phyloP scores from a whole-genome alignment of 805 yeast genomes.

The Candida ovalis region DNA sequence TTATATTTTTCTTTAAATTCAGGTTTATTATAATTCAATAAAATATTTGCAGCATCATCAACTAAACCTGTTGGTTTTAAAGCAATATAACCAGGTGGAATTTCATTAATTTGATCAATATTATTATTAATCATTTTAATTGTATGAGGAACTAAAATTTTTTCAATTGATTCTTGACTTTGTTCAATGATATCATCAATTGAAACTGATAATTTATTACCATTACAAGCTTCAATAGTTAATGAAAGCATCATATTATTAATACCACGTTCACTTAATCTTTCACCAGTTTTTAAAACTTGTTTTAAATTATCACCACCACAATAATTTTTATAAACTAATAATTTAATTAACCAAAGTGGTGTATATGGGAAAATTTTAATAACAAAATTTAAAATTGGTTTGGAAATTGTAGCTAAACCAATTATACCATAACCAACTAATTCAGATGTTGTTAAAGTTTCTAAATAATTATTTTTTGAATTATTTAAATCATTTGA shows the following conservation, averaged over 20 bases:
- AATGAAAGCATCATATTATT: slow-evolving; percentile 93
- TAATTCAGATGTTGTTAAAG: slow-evolving; percentile 51
- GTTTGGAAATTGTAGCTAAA: slow-evolving; percentile 59
- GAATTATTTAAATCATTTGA: no score
- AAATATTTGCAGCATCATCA: slow-evolving; percentile 68
- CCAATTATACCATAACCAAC: slow-evolving; percentile 68
- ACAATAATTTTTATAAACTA: slow-evolving; percentile 81
- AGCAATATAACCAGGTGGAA: slow-evolving; percentile 91
- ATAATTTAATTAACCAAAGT: slow-evolving; percentile 57
- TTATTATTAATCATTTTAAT: slow-evolving; percentile 45
- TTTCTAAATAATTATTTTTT: slow-evolving; percentile 42
- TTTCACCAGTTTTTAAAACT: slow-evolving; percentile 66
- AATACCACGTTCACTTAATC: slow-evolving; percentile 69
- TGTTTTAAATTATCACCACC: slow-evolving; percentile 81
- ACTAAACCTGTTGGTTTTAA: slow-evolving; percentile 90
- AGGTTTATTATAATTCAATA: slow-evolving; percentile 56
- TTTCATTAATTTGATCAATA: slow-evolving; percentile 49
- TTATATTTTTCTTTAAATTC: slow-evolving; percentile 49
- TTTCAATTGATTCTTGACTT: slow-evolving; percentile 62
- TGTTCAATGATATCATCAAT: slow-evolving; percentile 58
- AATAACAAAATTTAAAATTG: slow-evolving; percentile 57
- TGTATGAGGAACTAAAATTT: slow-evolving; percentile 72
- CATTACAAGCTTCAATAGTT: slow-evolving; percentile 91
- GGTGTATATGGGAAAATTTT: slow-evolving; percentile 75
- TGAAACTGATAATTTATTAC: slow-evolving; percentile 47